phyloP scores from a whole-genome alignment of 495 filamentous ascomycete genomes.

The Tuber aestivum region DNA sequence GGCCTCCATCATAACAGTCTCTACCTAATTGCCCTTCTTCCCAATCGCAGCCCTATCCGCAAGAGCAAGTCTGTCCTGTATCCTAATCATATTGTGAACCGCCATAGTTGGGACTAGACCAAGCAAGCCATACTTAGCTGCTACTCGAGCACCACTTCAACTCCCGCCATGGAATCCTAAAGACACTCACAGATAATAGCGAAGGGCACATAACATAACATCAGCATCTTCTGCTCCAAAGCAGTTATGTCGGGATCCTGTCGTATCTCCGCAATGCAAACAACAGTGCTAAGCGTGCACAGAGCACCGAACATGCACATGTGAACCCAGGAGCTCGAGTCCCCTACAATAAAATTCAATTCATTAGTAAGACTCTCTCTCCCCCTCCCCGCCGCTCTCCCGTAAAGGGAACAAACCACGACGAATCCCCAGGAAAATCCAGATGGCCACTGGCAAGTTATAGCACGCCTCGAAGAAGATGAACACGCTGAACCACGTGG shows the following conservation, averaged over 20 bases:
- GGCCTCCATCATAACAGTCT: background rate
- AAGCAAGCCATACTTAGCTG: background rate
- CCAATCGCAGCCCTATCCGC: background rate
- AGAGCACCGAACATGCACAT: background rate
- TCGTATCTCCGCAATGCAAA: conserved; percentile 17
- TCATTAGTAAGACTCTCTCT: background rate
- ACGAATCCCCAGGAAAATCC: conserved; percentile 25
- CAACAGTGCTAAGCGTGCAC: conserved; percentile 1
- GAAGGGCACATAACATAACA: conserved; percentile 29
- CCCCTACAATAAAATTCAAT: background rate
- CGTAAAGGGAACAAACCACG: conserved; percentile 1
- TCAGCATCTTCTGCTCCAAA: conserved; percentile 20
- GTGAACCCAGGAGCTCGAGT: background rate
- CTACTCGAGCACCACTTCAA: background rate
- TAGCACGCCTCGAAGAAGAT: conserved; percentile 26
- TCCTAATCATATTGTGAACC: conserved; percentile 1
- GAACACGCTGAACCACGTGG: conserved; percentile 36
- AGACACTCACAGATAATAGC: conserved; percentile 26
- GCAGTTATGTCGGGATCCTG: conserved; percentile 25
- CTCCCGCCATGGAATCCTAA: background rate
- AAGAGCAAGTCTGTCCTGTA: conserved; percentile 1
- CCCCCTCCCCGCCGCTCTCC: background rate
- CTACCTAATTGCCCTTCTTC: background rate
- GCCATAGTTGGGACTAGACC: background rate
- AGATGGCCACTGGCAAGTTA: conserved; percentile 34